Percentiles rank a stretch among this genome's conserved stretches.
Conservation (phyloP, 2,329 filamentous ascomycete species). For the Colletotrichum endophyticum region DNA sequence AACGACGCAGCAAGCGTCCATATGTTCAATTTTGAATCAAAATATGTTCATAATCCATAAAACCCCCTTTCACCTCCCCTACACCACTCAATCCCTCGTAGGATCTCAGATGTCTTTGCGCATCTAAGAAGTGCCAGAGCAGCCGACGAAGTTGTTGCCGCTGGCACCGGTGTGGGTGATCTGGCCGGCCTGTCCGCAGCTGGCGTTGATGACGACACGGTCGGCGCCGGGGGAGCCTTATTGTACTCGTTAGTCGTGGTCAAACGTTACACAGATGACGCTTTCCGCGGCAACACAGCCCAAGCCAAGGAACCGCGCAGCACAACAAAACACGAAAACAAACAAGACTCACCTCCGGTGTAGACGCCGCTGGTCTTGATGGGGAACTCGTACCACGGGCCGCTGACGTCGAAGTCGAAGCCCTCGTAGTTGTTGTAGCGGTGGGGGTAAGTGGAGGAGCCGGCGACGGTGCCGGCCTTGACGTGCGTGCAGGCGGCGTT, state of each 20-base stretch:
- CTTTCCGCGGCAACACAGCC: background rate
- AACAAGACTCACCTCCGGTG: conserved; percentile 51
- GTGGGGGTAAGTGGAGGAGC: conserved; percentile 56
- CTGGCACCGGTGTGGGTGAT: conserved; percentile 77
- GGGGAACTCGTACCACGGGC: conserved; percentile 70
- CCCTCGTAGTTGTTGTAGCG: conserved; percentile 68
- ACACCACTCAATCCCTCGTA: background rate
- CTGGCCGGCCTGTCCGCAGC: conserved; percentile 63
- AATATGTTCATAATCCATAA: background rate
- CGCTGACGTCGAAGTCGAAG: conserved; percentile 61
- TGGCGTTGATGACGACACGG: conserved; percentile 67
- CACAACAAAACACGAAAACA: background rate
- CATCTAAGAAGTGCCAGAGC: background rate
- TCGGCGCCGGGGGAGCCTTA: conserved; percentile 68
- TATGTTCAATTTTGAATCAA: background rate
- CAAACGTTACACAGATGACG: background rate
- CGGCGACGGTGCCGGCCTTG: conserved; percentile 37
- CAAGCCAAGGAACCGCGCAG: background rate
- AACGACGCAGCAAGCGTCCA: background rate
- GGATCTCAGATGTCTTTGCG: background rate
- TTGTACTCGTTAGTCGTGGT: background rate
- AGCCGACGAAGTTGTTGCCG: conserved; percentile 70
- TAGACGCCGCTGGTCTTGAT: conserved; percentile 62
- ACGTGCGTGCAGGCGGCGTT: conserved; percentile 59
- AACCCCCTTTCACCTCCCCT: background rate